phyloP scores from a whole-genome alignment of 345 rosid genomes.

The Acer saccharum region DNA sequence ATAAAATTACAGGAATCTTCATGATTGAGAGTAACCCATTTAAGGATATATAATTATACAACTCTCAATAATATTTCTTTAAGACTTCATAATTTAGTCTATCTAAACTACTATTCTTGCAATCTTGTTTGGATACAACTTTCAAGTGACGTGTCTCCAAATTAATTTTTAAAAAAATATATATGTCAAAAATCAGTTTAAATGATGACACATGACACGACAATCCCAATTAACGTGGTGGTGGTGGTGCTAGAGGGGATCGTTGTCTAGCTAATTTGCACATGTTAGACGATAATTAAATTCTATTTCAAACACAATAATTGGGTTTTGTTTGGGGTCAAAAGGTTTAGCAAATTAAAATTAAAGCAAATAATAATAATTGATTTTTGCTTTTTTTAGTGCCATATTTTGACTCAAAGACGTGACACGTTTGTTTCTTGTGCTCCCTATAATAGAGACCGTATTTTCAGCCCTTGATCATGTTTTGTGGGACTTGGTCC shows the following conservation, averaged over 20 bases:
- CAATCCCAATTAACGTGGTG: neutral
- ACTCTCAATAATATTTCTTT: neutral
- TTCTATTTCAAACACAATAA: neutral
- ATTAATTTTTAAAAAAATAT: neutral
- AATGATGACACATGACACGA: neutral
- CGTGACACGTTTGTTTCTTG: constrained; percentile 7
- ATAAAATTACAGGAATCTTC: neutral
- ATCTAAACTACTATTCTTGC: neutral
- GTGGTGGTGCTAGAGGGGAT: neutral
- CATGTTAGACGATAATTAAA: neutral
- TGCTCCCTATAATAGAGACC: constrained; percentile 24
- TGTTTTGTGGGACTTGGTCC: neutral
- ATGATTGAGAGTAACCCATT: neutral
- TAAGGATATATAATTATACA: neutral
- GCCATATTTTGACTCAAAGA: neutral
- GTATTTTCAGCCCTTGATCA: constrained; percentile 16
- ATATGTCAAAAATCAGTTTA: neutral
- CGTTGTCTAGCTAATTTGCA: neutral
- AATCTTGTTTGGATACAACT: neutral
- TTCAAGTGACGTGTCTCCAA: neutral
- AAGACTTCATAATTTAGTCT: neutral
- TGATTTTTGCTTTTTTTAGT: neutral
- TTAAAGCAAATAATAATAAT: neutral
- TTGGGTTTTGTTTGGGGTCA: neutral
- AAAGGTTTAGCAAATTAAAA: neutral